phyloP scores from a whole-genome alignment of 1,139 yeast species.

The Taphrina communis region DNA sequence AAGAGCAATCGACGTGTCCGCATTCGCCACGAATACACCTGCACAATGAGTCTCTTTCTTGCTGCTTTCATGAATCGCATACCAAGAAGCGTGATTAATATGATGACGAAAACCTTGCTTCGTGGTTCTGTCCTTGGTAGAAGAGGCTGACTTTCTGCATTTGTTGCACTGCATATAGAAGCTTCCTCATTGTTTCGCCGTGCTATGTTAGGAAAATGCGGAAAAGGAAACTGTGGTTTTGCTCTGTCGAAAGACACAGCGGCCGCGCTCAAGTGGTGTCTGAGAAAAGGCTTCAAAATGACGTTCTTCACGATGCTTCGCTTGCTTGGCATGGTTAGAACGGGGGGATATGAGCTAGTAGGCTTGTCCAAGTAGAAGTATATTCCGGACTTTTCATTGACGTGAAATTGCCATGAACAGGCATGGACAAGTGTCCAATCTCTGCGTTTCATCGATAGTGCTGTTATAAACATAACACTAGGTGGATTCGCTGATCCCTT shows the following conservation, averaged over 20 bases:
- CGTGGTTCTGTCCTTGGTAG: neutral
- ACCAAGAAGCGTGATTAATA: neutral
- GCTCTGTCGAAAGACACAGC: neutral
- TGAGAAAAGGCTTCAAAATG: too few species aligned
- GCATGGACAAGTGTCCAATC: too few species aligned
- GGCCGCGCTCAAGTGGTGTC: too few species aligned
- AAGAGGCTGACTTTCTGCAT: neutral
- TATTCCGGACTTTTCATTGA: too few species aligned
- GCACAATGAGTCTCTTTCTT: neutral
- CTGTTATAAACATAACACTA: too few species aligned
- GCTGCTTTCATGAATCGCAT: neutral
- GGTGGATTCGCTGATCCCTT: too few species aligned
- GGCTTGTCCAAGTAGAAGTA: too few species aligned
- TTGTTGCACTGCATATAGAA: neutral
- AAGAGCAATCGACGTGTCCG: constrained; percentile 28
- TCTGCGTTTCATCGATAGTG: too few species aligned
- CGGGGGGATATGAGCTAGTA: too few species aligned
- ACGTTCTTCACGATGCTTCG: too few species aligned
- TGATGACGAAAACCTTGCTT: neutral
- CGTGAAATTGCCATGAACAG: too few species aligned
- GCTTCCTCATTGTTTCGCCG: neutral
- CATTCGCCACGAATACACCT: constrained; percentile 33
- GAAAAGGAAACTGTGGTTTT: neutral
- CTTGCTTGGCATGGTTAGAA: too few species aligned
- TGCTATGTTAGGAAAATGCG: neutral